phyloP scores from a whole-genome alignment of 805 yeast genomes.

The Ogataea henricii region DNA sequence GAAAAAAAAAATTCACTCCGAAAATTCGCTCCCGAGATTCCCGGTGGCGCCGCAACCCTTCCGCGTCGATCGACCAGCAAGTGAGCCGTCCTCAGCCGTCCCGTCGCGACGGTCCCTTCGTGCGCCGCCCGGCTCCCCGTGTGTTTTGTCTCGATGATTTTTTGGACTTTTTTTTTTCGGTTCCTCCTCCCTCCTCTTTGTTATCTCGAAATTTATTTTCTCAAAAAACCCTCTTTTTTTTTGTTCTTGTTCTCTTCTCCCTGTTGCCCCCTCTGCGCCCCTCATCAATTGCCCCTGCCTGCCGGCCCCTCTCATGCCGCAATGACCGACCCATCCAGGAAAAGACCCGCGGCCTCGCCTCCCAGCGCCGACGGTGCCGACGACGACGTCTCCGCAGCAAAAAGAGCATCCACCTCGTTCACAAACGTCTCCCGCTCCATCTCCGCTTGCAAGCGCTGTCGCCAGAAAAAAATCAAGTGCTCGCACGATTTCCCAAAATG shows the following conservation, averaged over 20 bases:
- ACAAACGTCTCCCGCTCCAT: conserved; percentile 61
- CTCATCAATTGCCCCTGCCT: not conserved
- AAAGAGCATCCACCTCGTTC: conserved; percentile 21
- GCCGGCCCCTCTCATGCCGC: not conserved
- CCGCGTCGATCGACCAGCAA: not conserved
- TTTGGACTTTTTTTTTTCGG: too few species aligned
- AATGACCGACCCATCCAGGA: conserved; percentile 6
- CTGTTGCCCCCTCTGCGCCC: too few species aligned
- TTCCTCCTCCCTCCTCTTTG: too few species aligned
- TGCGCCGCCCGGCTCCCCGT: not conserved
- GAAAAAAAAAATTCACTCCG: not conserved
- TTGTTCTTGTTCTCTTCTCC: not conserved
- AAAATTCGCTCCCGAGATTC: not conserved
- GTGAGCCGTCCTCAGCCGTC: too few species aligned
- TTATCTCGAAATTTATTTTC: too few species aligned
- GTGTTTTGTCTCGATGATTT: too few species aligned
- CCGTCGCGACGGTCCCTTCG: too few species aligned
- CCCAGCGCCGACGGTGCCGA: not conserved
- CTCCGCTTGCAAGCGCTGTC: conserved; percentile 85
- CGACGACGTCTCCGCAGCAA: conserved; percentile 5
- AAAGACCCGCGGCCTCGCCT: conserved; percentile 6
- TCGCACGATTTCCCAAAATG: conserved; percentile 71
- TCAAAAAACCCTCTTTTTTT: not conserved
- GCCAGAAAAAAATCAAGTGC: conserved; percentile 65
- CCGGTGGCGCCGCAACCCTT: not conserved